Evolutionary conservation across 495 filamentous ascomycete genomes (phyloP), one percentile per base, ranked within the genome.

Genomic region (Podospora anserina): DNA sequence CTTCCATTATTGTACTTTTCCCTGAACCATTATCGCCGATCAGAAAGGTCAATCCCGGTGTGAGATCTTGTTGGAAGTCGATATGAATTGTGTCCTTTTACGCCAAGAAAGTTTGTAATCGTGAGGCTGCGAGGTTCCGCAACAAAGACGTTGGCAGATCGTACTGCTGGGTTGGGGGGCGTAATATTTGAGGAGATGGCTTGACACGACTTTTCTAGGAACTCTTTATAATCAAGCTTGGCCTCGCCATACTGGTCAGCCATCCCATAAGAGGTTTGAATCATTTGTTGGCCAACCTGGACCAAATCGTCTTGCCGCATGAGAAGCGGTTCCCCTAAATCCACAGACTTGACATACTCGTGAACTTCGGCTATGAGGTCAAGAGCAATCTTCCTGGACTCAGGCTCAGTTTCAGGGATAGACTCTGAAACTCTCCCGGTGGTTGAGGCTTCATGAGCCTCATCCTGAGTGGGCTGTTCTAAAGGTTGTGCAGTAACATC

Each of bases 41-140:
- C 3, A 63, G 61, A 18, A 78, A 73, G 60, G 70, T 74, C 44
- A 76, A 70, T 26, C 77, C 77, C 2, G 65, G 76, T 11, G 64
- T 66, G 32, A 77, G 68, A 26, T 75, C 66, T 23, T 68, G 53
- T 53, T 66, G 57, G 60, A 79, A 79, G 58, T 76, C 70, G 57
- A 79, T 69, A n/a, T 55, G 63, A 57, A 75, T 70, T 27, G 73
- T 73, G 19, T 70, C 70, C 62, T 77, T 77, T 76, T 54, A 79
- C 64, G 54, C 76, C 75, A 20, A 79, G 74, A 57, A 79, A 79
- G 60, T 79, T 79, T 56, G 69, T 70, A 23, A 79, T 78, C 39
- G 70, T 73, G 30, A 79, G 69, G n/a, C 64, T 66, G 49, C 69
- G 66, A 5, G 76, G 74, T 32, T 69, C 72, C 26, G 74, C 76